Base-by-base conservation (phyloP, 2,329 filamentous ascomycete genomes). In the Trichoderma sp. region DNA sequence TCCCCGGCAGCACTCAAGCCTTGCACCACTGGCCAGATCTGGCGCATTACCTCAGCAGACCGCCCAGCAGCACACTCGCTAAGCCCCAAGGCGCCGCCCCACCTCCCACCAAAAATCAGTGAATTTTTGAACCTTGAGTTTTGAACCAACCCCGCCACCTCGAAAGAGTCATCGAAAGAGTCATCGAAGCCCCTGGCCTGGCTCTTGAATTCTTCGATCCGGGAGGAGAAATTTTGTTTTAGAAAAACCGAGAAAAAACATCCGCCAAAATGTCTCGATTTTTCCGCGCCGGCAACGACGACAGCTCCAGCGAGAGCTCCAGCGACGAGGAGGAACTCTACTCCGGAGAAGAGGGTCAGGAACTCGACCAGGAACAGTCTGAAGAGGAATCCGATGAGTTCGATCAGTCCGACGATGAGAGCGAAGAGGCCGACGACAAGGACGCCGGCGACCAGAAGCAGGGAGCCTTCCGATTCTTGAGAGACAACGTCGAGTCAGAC, bases 251-350 rank as follows among this genome's bases (percentile, higher is more conserved):
- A 33, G 37, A 58, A 63, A 72, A 70, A 72, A 72, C 75, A 65
- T 73, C 72, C 74, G 77, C 81, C 84, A 92, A 79, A 72, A 96
- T 95, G 92, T 98, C 96, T 88, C 92, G 94, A 85, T 99, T 98
- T 84, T 98, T 98, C 88, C 92, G 93, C 88, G 92, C 93, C 73
- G 92, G 92, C 81, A 92, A 91, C 78, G 86, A 88, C 85, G 94
- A 97, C 83, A 97, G 94, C 89, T 97, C 95, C 79, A 93, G 89
- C 86, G 94, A 97, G 83, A 94, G 89, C 85, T 93, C 93, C 87
- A 97, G 93, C 78, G 95, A 97, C 77, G 58, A 61, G 78, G 95
- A 97, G 76, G 95, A 98, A 83, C 91, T 97, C 83, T 96, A 96
- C 89, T 89, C 87, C 75, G 78, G 77, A 71, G 78, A 79, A 73